A percentile compares a stretch with the other conserved stretches of the same genome.
These are phyloP conservation scores for Saccharomyces mikatae DNA, from an alignment of 805 yeast species.

Conservation along the genomic window DNA sequence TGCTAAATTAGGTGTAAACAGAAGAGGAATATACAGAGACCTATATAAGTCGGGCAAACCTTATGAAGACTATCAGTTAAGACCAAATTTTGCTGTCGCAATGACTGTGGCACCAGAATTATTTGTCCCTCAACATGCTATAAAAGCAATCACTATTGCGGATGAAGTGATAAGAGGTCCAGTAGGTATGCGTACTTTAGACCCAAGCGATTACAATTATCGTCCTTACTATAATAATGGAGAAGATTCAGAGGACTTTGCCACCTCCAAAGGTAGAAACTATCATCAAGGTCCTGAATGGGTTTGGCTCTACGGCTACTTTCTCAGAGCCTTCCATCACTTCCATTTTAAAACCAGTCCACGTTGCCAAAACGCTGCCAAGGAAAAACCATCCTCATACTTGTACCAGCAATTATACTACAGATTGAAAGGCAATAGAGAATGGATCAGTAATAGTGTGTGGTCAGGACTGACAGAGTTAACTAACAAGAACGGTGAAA, in stretches of 20 bases:
- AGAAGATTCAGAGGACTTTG: conserved; percentile 76
- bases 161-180: conserved; percentile 78
- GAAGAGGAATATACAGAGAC: conserved; percentile 94
- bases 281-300: conserved; percentile 99
- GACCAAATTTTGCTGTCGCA: conserved; percentile 90
- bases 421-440: conserved; percentile 55
- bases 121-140: conserved; percentile 55
- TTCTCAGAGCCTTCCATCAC: conserved; percentile 63
- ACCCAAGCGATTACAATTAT: conserved; percentile 87
- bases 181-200: conserved; percentile 83
- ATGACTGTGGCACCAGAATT: conserved; percentile 93
- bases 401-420: conserved; percentile 51
- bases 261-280: conserved; percentile 90
- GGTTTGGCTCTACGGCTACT: conserved; percentile 90
- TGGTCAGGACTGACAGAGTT: conserved; percentile 95
- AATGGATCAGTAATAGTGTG: conserved; percentile 63
- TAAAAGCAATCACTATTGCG: conserved; percentile 59
- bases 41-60: conserved; percentile 73
- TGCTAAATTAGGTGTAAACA: conserved; percentile 50
- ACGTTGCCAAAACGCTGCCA: conserved; percentile 27
- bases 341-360: conserved; percentile 40
- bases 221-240: conserved; percentile 81
- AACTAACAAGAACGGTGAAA: conserved; percentile 77
- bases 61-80: conserved; percentile 85
- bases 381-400: conserved; percentile 38